Conservation (phyloP, 352 stramenopile species). For the Globisporangium echinulatum region DNA sequence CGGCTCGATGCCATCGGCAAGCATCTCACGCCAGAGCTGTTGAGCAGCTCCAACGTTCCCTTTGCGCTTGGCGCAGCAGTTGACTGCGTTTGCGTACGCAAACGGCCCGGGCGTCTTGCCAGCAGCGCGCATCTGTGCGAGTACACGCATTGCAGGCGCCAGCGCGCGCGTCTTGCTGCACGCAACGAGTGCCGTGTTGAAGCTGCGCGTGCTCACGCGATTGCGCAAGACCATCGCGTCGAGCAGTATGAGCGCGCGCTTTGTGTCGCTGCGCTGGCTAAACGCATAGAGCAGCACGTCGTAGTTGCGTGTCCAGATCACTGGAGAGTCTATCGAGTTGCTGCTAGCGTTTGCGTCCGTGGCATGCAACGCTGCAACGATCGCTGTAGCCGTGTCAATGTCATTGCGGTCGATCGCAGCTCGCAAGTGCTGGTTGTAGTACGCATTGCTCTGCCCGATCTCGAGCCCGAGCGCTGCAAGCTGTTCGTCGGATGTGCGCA, state of each 20-base stretch:
- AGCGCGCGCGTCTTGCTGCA: slow-evolving; percentile 47
- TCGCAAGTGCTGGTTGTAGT: slow-evolving; percentile 38
- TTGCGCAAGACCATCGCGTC: slow-evolving; percentile 37
- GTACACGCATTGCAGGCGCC: slow-evolving; percentile 24
- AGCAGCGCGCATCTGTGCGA: slow-evolving; percentile 36
- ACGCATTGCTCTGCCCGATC: slow-evolving; percentile 23
- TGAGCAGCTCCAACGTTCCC: slow-evolving; percentile 28
- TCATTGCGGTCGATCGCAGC: slow-evolving; percentile 26
- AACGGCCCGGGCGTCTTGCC: slow-evolving; percentile 25
- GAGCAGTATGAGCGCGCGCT: slow-evolving; percentile 39
- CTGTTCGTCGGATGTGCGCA: background rate
- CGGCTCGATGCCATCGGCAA: slow-evolving; percentile 26
- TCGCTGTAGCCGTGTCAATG: slow-evolving; percentile 18
- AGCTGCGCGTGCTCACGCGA: slow-evolving; percentile 39
- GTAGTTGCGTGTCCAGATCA: slow-evolving; percentile 44
- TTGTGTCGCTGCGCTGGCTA: slow-evolving; percentile 30
- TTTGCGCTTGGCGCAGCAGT: slow-evolving; percentile 44
- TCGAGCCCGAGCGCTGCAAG: slow-evolving; percentile 9
- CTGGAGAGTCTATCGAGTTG: slow-evolving; percentile 1
- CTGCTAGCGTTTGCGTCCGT: slow-evolving; percentile 14
- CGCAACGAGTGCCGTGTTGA: slow-evolving; percentile 64
- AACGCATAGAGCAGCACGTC: slow-evolving; percentile 48
- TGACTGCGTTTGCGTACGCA: slow-evolving; percentile 58
- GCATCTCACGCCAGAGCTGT: slow-evolving; percentile 39
- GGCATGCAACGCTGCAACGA: slow-evolving; percentile 10